Evolutionary conservation across 2,329 filamentous ascomycete species (phyloP), one percentile per base, ranked within the genome.

Genomic region (Epicoccum nigrum): DNA sequence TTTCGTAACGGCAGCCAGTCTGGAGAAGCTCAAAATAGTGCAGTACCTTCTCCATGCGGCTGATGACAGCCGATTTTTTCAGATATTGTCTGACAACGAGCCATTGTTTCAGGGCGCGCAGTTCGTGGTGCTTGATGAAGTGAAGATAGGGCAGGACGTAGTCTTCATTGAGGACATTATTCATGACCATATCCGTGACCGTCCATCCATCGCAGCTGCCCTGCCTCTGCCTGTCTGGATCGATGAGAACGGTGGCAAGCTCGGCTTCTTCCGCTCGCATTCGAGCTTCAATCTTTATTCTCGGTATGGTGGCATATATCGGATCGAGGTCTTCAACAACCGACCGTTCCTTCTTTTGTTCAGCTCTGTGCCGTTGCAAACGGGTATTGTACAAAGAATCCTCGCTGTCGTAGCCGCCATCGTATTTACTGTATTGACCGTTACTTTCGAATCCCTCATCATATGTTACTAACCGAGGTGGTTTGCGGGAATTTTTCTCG

Each of bases 1-100:
- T 54, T 51, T 69, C 66, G n/a, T 65, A 60, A 5, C 65, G 58
- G 32, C 46, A 56, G 2, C 66, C 67, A 4, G 55, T 60, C 31
- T 69, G 64, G 12, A 70, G 48, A 7, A 64, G 40, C 20, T 65
- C 58, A 6, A 70, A 48, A 33, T 66, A 59, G 25, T 68, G 60
- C 33, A 70, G 48, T 8, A 68, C 37, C 43, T 66, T 69, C 41
- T 68, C 67, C 23, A 55, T 64, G 11, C 66, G 51, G 21, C 58
- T 62, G 9, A 70, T 59, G 9, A 40, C 38, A 17, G 49, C 54
- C 7, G 57, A 59, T n/a, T 45, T 52, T 7, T n/a, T 44, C 2
- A 67, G 31, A 28, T 61, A 53, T 1, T 45, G 43, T 19, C 55
- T 52, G 8, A 52, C 40, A 11, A 44, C 33, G 12, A 68, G 54